Base-by-base conservation (phyloP, 495 filamentous ascomycete species). In the Talaromyces adpressus region DNA sequence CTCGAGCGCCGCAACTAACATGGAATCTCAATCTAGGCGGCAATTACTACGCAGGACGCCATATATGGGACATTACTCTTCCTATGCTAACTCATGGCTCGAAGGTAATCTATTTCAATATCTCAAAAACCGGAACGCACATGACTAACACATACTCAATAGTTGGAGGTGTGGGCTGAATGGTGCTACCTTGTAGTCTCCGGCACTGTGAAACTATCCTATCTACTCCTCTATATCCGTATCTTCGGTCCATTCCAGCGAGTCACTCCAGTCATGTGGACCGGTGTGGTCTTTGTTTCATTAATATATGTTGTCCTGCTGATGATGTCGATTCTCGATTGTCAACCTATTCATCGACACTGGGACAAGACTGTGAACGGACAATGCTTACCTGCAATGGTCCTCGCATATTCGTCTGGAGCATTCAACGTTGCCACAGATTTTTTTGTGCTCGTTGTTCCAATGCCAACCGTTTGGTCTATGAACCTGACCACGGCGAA, bases 341-440 rank as follows among this genome's bases (percentile, higher is more conserved):
- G 52, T 29, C 52, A 56, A n/a, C 52, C 52, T 27, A 56, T 56
- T 16, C n/a, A 56, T 16, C 52, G 22, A 27, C 52, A 56, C 22
- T 56, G 52, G 52, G 52, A 56, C 52, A 12, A 12, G 52, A 56
- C 52, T 4, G 22, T 56, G 20, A 8, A 14, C 52, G 52, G 52
- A 29, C 22, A 56, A 25, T 56, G 52, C 27, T 29, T 56, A 56
- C 52, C 52, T 29, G 9, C 52, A 14, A 29, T 14, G 52, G 27
- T 56, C 18, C 52, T 56, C 22, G 52, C 52, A 27, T 56, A 56
- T 56, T 56, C 52, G 11, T 56, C 52, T 14, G 52, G 52, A 27
- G 52, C 20, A 56, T 56, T 56, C 23, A 56, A 56, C 52, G 52
- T 56, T 56, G 52, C 52, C 20, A 56, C 52, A 27, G 52, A 56